A percentile compares a stretch with the other conserved stretches of the same genome.
Conservation (phyloP, 768 basidiomycete genomes). For the Amanita rubescens region DNA sequence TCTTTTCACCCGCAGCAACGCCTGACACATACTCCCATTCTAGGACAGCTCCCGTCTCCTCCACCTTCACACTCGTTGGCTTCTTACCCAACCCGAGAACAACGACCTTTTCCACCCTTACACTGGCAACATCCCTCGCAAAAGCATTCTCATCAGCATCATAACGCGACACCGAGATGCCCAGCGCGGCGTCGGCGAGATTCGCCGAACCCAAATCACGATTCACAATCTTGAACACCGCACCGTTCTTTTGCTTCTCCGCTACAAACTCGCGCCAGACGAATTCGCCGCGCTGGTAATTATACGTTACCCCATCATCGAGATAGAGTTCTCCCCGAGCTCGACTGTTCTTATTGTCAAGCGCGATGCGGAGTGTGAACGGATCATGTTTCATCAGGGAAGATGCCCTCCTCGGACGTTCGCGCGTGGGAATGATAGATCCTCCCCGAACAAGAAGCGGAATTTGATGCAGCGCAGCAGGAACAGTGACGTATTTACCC, state of each 20-base stretch:
- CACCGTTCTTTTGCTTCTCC: conserved; percentile 30
- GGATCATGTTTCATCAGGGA: conserved; percentile 88
- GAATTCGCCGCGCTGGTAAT: conserved; percentile 67
- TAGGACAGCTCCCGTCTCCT: conserved; percentile 38
- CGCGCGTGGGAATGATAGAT: conserved; percentile 80
- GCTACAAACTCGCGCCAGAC: conserved; percentile 78
- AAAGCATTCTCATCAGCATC: conserved; percentile 58
- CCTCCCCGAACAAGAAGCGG: conserved; percentile 90
- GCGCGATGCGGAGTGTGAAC: conserved; percentile 82
- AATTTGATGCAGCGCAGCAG: conserved; percentile 70
- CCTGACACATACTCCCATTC: conserved; percentile 67
- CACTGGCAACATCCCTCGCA: conserved; percentile 55
- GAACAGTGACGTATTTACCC: conserved; percentile 66
- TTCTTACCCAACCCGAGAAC: conserved; percentile 61
- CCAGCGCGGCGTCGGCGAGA: conserved; percentile 42
- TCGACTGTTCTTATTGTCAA: conserved; percentile 43
- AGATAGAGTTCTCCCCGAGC: conserved; percentile 88
- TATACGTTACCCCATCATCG: conserved; percentile 87
- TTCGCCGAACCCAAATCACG: conserved; percentile 42
- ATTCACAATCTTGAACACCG: conserved; percentile 40
- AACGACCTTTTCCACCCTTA: conserved; percentile 78
- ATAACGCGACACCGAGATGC: conserved; percentile 41
- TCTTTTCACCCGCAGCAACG: conserved; percentile 35
- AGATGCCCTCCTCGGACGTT: conserved; percentile 81
- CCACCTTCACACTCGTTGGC: conserved; percentile 55